These are phyloP conservation scores for Saccharomycopsis fodiens DNA, from an alignment of 805 yeast species.

Conservation along the genomic window DNA sequence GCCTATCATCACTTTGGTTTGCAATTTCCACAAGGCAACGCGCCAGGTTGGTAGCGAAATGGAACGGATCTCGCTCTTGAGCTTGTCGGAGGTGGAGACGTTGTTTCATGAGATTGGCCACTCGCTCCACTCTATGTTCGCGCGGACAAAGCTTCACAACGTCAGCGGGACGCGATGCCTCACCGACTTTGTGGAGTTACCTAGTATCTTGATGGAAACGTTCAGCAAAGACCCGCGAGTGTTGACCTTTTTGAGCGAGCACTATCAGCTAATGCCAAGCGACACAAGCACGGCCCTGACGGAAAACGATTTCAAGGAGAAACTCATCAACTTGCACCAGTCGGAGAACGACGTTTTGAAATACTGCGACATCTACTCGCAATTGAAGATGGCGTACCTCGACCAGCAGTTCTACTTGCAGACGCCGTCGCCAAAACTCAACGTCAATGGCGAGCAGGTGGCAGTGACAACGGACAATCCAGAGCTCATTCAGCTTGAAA, in stretches of 20 bases:
- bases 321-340: constrained; percentile 30
- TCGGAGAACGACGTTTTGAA: constrained; percentile 45
- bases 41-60: constrained; percentile 26
- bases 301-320: constrained; percentile 6
- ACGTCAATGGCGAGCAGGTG: not conserved
- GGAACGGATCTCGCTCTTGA: constrained; percentile 47
- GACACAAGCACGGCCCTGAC: not conserved
- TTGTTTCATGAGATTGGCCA: constrained; percentile 98
- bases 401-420: constrained; percentile 72
- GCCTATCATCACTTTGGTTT: constrained; percentile 84
- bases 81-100: constrained; percentile 81
- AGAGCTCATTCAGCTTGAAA: constrained; percentile 14
- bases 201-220: constrained; percentile 93
- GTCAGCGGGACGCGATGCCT: constrained; percentile 93
- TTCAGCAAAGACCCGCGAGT: constrained; percentile 82
- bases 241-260: constrained; percentile 61
- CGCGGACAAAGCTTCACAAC: constrained; percentile 82
- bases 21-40: constrained; percentile 55
- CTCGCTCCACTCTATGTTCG: constrained; percentile 96
- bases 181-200: constrained; percentile 94
- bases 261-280: constrained; percentile 32
- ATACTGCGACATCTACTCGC: constrained; percentile 74
- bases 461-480: constrained; percentile 3
- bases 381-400: constrained; percentile 80
- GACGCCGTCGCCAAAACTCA: constrained; percentile 21